Evolutionary conservation across 1,139 yeast species (phyloP).

Genomic region (Meyerozyma smithsonii): DNA sequence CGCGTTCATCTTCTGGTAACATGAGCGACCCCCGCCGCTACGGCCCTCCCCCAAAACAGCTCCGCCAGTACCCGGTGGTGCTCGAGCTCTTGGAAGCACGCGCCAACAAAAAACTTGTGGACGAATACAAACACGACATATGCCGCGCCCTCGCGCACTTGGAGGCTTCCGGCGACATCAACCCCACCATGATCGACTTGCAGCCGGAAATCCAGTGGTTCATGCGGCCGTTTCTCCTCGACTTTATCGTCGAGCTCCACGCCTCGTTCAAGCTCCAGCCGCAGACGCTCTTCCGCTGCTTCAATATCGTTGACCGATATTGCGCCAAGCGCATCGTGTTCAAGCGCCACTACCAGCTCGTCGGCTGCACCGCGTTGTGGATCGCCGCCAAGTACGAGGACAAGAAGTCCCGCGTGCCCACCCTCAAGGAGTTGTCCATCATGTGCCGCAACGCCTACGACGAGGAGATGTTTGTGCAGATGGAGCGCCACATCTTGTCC

Average conservation of each 20-base stretch:
- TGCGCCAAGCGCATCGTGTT: constrained; percentile 89
- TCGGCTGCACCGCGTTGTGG: constrained; percentile 93
- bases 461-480: constrained; percentile 85
- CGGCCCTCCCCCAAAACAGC: constrained; percentile 43
- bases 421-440: constrained; percentile 66
- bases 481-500: constrained; percentile 85
- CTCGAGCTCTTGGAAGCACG: constrained; percentile 46
- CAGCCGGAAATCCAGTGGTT: constrained; percentile 94
- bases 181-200: constrained; percentile 71
- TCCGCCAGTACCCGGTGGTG: constrained; percentile 36
- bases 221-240: constrained; percentile 86
- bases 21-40: constrained; percentile 11
- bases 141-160: constrained; percentile 24
- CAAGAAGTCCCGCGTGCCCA: constrained; percentile 78
- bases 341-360: constrained; percentile 86
- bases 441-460: constrained; percentile 87
- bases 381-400: constrained; percentile 92
- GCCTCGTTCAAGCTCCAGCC: constrained; percentile 69
- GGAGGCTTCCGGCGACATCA: constrained; percentile 35
- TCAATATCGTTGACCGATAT: constrained; percentile 83
- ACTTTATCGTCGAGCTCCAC: constrained; percentile 80
- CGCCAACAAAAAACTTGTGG: constrained; percentile 36
- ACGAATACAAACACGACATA: constrained; percentile 38
- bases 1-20: constrained; percentile 1
- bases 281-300: constrained; percentile 74